Evolutionary conservation across 352 stramenopile species (phyloP), one percentile per base, ranked within the genome.

Genomic region (Pythium apleroticum): DNA sequence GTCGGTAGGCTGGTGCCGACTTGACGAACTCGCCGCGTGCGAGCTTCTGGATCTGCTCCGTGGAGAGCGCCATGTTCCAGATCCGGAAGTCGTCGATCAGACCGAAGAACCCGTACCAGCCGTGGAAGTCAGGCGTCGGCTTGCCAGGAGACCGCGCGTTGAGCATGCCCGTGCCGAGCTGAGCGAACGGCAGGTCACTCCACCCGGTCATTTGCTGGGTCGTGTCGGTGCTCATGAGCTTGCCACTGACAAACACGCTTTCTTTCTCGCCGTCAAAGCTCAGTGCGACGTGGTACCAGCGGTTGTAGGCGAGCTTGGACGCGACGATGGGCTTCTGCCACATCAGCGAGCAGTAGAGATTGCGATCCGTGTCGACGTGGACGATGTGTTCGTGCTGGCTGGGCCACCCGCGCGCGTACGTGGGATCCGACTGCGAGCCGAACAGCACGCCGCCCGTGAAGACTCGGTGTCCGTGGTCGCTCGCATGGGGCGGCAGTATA

Each of bases 241-340:
- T 79, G 39, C 82, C 82, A 55, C 88, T 80, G 27, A 91, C 54
- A 49, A 85, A 91, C 14, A 86, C 71, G 19, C 52, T 66, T 50
- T 88, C 53, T 50, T 84, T 52, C 39, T 69, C 60, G 20, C 69
- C 76, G 12, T 76, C 68, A 46, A 84, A 91, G 19, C 73, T 85
- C 3, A 89, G 66, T 7, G 84, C 77, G 24, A 89, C 70, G 66
- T 91, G 80, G 57, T 91, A 89, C 82, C 82, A 91, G n/a, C 84
- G 77, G 54, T 71, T 57, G 64, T 52, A 66, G 4, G 46, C 31
- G 19, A 70, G 63, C 55, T 70, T 70, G 10, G 56, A 46, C 11
- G 63, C 63, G 25, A 70, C 63, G 7, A 65, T 19, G 8, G 57
- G 66, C 52, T 73, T 76, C 4, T 66, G 58, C 28, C 77, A 68